A percentile compares a stretch with the other conserved stretches of the same genome.
Evolutionary conservation across 108 stramenopile species (phyloP).

Genomic region (Discostella pseudostelligera): DNA sequence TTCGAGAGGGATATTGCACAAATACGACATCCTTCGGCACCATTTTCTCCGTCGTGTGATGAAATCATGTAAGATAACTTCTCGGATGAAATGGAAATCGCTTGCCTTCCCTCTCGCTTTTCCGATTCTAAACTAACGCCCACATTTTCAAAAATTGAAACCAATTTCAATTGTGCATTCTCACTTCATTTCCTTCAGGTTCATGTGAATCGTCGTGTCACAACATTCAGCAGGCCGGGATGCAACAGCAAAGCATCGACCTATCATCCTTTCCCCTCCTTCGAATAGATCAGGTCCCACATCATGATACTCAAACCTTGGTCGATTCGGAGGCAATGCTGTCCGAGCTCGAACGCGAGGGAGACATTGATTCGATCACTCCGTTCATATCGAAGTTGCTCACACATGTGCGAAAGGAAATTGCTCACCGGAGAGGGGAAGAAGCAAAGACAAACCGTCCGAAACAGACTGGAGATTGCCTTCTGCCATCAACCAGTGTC

Average conservation of each 20-base stretch:
- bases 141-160: neutral
- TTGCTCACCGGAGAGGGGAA: conserved; percentile 7
- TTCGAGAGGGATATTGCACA: too few species aligned
- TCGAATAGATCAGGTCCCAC: conserved; percentile 32
- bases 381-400: conserved; percentile 31
- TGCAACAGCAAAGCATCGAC: conserved; percentile 15
- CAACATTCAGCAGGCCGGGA: neutral
- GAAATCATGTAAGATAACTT: too few species aligned
- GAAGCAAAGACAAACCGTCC: neutral
- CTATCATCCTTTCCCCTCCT: conserved; percentile 44
- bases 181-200: neutral
- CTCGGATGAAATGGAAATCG: too few species aligned
- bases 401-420: conserved; percentile 21
- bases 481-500: neutral
- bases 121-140: neutral
- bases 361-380: conserved; percentile 9
- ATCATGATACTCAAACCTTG: conserved; percentile 29
- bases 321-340: conserved; percentile 29
- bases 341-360: conserved; percentile 9
- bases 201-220: too few species aligned
- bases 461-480: neutral
- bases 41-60: too few species aligned
- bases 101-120: too few species aligned
- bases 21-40: too few species aligned
- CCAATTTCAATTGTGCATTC: neutral